Conservation (phyloP, 768 basidiomycete genomes). For the Leccinum ochraceum region DNA sequence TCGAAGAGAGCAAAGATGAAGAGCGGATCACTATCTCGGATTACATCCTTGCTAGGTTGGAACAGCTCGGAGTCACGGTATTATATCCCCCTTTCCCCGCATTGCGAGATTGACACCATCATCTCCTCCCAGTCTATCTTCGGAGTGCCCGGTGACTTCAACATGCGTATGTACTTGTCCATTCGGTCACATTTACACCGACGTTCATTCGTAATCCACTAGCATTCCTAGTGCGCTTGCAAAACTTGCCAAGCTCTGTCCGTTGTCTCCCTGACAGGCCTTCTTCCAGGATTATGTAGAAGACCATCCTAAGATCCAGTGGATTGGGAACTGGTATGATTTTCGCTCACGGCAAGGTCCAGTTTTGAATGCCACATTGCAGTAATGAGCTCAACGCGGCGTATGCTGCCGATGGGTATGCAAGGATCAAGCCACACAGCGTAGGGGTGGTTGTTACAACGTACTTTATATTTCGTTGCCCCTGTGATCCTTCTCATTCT, state of each 20-base stretch:
- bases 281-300: slow-evolving; percentile 72
- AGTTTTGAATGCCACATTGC: slow-evolving; percentile 5
- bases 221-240: slow-evolving; percentile 32
- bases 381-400: slow-evolving; percentile 86
- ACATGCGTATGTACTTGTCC: slow-evolving; percentile 47
- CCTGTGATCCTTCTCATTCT: slow-evolving; percentile 1
- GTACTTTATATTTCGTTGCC: slow-evolving; percentile 35
- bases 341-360: not conserved
- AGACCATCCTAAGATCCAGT: slow-evolving; percentile 72
- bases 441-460: slow-evolving; percentile 80
- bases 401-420: slow-evolving; percentile 94
- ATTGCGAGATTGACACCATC: not conserved
- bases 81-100: slow-evolving; percentile 26
- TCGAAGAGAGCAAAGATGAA: slow-evolving; percentile 27
- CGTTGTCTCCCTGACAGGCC: not conserved
- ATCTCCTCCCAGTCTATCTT: slow-evolving; percentile 61
- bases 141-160: slow-evolving; percentile 88
- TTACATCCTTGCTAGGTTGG: slow-evolving; percentile 63
- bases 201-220: slow-evolving; percentile 3
- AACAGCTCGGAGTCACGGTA: slow-evolving; percentile 62
- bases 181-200: not conserved
- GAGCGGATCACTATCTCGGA: slow-evolving; percentile 52
- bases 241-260: too few species aligned
- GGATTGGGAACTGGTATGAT: slow-evolving; percentile 82
- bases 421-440: slow-evolving; percentile 75